Percentiles rank a stretch among this genome's conserved stretches.
phyloP scores from a whole-genome alignment of 257 asterid species.

The Phtheirospermum japonicum region DNA sequence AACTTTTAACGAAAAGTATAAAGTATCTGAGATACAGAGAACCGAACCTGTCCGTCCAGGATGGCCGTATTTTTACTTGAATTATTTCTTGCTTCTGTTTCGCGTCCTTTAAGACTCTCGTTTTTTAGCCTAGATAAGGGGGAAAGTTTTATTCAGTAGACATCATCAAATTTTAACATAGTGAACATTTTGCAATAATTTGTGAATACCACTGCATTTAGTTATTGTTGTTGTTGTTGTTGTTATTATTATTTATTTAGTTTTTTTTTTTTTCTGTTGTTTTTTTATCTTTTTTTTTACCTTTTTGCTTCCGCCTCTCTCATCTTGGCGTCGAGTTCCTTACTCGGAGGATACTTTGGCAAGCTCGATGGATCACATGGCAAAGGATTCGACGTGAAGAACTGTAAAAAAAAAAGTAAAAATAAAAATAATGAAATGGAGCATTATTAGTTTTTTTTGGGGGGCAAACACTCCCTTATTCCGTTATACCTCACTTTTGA shows the following conservation, averaged over 20 bases:
- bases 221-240: no score
- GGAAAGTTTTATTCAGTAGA: background rate
- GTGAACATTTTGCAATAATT: background rate
- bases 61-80: constrained; percentile 25
- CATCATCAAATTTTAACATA: background rate
- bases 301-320: constrained; percentile 70
- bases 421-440: background rate
- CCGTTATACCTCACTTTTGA: constrained; percentile 58
- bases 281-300: constrained; percentile 24
- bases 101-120: constrained; percentile 41
- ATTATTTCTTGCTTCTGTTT: constrained; percentile 30
- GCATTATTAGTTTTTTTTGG: no score
- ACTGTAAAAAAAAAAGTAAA: constrained; percentile 41
- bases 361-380: constrained; percentile 78
- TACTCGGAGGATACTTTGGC: constrained; percentile 83
- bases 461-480: background rate
- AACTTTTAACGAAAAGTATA: constrained; percentile 4
- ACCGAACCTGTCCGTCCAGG: constrained; percentile 37
- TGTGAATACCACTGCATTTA: no score
- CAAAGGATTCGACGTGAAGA: constrained; percentile 73
- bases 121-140: constrained; percentile 33
- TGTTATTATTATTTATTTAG: background rate
- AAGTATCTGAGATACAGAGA: background rate
- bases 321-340: constrained; percentile 69
- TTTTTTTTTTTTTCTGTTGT: background rate